A percentile compares a stretch with the other conserved stretches of the same genome.
Evolutionary conservation across 73 alveolate genomes (phyloP).

Genomic region (Stentor roeselii): DNA sequence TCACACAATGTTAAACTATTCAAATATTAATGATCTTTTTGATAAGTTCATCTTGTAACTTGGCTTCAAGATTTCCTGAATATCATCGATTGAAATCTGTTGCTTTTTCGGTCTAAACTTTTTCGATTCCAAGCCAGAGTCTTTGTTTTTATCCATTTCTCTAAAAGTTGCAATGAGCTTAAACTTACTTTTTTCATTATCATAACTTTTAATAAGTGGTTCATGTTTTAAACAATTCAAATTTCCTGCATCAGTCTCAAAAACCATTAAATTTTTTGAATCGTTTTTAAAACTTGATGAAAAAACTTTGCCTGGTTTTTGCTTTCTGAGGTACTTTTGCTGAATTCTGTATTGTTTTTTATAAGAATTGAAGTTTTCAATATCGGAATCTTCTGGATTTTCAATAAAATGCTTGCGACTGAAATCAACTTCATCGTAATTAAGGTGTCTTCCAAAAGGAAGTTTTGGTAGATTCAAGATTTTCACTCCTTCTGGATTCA

Average conservation of each 20-base stretch:
- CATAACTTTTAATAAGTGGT: neutral
- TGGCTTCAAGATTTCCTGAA: neutral
- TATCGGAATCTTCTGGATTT: neutral
- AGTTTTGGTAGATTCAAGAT: neutral
- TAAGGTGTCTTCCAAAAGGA: neutral
- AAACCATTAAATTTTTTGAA: no score
- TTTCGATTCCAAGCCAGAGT: neutral
- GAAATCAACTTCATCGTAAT: neutral
- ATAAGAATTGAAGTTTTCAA: neutral
- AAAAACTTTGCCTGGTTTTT: no score
- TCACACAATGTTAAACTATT: no score
- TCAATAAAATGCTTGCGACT: neutral
- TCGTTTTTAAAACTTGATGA: neutral
- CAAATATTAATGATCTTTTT: no score
- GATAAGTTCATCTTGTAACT: no score
- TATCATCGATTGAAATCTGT: neutral
- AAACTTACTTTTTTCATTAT: neutral
- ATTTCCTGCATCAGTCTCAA: neutral
- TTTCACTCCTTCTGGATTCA: neutral
- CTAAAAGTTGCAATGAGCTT: neutral
- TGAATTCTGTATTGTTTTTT: neutral
- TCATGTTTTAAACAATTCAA: neutral
- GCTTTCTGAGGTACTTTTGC: neutral
- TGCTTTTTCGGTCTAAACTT: neutral
- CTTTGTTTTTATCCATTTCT: neutral